Conservation (phyloP, 768 basidiomycete genomes). For the Wakefieldia striispora region DNA sequence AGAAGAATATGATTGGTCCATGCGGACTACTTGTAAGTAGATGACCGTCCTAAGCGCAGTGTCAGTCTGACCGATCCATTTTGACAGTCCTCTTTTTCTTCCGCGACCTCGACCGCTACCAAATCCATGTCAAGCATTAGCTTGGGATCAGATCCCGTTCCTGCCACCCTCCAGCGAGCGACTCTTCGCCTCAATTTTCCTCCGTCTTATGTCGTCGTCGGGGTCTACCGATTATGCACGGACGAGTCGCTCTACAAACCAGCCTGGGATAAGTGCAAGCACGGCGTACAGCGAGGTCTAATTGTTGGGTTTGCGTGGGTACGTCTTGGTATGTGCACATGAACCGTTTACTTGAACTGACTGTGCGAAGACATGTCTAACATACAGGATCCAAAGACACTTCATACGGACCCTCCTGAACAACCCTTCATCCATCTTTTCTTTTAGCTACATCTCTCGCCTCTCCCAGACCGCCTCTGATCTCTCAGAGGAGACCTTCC, state of each 20-base stretch:
- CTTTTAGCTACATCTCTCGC: slow-evolving; percentile 25
- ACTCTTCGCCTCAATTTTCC: slow-evolving; percentile 67
- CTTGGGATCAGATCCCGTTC: slow-evolving; percentile 41
- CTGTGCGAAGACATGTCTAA: slow-evolving; percentile 51
- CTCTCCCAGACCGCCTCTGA: slow-evolving; percentile 28
- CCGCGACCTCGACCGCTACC: too few relatives aligned
- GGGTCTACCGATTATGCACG: slow-evolving; percentile 77
- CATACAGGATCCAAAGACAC: slow-evolving; percentile 68
- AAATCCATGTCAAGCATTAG: neutral
- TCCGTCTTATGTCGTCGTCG: slow-evolving; percentile 82
- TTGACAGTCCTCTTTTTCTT: too few relatives aligned
- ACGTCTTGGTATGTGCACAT: slow-evolving; percentile 17
- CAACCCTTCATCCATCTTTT: slow-evolving; percentile 28
- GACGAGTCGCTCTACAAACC: slow-evolving; percentile 69
- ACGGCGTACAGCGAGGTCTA: slow-evolving; percentile 69
- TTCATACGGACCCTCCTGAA: slow-evolving; percentile 47
- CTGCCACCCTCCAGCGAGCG: slow-evolving; percentile 49
- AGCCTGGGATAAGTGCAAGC: slow-evolving; percentile 82
- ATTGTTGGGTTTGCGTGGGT: slow-evolving; percentile 74
- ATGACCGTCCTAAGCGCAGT: too few relatives aligned
- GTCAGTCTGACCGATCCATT: too few relatives aligned
- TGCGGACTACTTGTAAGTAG: too few relatives aligned
- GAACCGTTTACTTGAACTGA: neutral
- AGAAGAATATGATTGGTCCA: too few relatives aligned
- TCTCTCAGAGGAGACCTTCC: slow-evolving; percentile 48